A percentile compares a stretch with the other conserved stretches of the same genome.
phyloP scores from a whole-genome alignment of 2,329 filamentous ascomycete genomes.

The Colletotrichum caudatum region DNA sequence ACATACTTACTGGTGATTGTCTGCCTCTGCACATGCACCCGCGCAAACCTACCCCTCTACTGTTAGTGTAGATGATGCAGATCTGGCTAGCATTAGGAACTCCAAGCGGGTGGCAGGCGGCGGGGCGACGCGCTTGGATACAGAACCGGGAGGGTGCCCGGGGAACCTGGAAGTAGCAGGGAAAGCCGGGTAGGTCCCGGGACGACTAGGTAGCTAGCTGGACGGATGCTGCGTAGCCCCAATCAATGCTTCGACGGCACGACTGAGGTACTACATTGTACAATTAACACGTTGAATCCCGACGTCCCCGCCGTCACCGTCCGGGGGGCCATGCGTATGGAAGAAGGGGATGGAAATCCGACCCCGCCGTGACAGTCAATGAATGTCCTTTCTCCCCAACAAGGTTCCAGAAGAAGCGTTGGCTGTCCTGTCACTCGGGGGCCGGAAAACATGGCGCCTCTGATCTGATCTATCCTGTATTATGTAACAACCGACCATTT shows the following conservation, averaged over 20 bases:
- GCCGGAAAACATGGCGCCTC: background rate
- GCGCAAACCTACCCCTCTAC: background rate
- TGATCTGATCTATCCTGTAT: no score
- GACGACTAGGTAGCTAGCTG: conserved; percentile 1
- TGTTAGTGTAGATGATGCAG: background rate
- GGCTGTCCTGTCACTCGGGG: background rate
- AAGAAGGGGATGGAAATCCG: conserved; percentile 10
- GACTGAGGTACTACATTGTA: no score
- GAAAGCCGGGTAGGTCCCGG: conserved; percentile 26
- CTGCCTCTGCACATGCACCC: conserved; percentile 4
- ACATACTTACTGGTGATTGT: background rate
- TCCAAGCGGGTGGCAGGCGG: conserved; percentile 4
- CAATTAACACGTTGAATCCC: background rate
- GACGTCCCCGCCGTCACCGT: background rate
- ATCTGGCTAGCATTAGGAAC: conserved; percentile 4
- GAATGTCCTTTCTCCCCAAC: background rate
- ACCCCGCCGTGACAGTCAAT: conserved; percentile 3
- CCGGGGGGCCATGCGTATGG: conserved; percentile 6
- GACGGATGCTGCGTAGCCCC: background rate
- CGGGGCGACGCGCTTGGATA: conserved; percentile 1
- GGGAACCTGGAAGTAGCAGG: conserved; percentile 17
- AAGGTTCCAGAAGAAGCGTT: conserved; percentile 15
- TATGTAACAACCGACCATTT: no score
- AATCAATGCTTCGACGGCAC: conserved; percentile 16
- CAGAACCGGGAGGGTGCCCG: conserved; percentile 21